A percentile compares a stretch with the other conserved stretches of the same genome.
Conservation (phyloP, 345 rosid species). For the Acer negundo region DNA sequence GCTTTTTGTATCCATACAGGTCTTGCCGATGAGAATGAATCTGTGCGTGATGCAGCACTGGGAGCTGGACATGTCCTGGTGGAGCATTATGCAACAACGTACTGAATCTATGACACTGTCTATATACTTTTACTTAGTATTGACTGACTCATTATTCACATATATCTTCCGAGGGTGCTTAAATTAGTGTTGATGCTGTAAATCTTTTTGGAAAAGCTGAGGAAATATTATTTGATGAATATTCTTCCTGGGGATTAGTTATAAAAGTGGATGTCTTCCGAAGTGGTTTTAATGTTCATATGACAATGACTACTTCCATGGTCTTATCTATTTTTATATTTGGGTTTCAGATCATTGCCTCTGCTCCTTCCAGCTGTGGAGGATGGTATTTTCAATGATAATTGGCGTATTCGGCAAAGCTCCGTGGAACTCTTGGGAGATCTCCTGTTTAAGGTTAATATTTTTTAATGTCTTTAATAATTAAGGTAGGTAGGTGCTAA, state of each 20-base stretch:
- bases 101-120: conserved; percentile 12
- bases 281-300: background rate
- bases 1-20: conserved; percentile 46
- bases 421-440: conserved; percentile 97
- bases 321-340: conserved; percentile 10
- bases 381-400: conserved; percentile 96
- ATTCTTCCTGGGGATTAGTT: background rate
- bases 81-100: conserved; percentile 99
- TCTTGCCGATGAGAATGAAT: conserved; percentile 98
- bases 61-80: conserved; percentile 99
- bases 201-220: background rate
- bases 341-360: conserved; percentile 71
- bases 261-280: background rate
- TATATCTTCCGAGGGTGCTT: background rate
- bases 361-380: conserved; percentile 99
- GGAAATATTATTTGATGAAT: background rate
- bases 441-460: conserved; percentile 82
- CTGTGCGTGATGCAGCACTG: conserved; percentile 98
- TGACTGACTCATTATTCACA: background rate
- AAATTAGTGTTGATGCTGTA: background rate
- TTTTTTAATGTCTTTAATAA: background rate
- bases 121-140: conserved; percentile 1
- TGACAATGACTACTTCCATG: background rate
- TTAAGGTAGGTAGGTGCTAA: background rate
- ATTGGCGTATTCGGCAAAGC: conserved; percentile 99